Conservation (phyloP, 148 eudicot species). For the Bassia scoparia region DNA sequence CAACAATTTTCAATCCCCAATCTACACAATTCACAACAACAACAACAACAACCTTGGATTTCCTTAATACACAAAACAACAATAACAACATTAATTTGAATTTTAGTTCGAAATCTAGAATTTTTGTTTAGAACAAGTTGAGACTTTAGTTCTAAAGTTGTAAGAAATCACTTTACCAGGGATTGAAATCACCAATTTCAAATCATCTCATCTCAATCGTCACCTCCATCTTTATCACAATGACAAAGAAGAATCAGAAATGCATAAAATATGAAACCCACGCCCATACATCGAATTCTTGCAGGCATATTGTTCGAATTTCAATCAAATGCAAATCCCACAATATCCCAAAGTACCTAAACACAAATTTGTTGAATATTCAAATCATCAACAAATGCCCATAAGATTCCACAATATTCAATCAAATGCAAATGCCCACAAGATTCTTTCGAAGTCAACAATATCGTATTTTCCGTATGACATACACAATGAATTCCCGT, state of each 20-base stretch:
- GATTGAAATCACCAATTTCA: conserved; percentile 29
- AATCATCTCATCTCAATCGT: conserved; percentile 6
- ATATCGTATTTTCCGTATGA: conserved; percentile 25
- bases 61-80: too few relatives aligned
- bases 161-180: conserved; percentile 45
- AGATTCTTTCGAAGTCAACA: conserved; percentile 36
- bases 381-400: too few relatives aligned
- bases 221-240: conserved; percentile 15
- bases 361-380: too few relatives aligned
- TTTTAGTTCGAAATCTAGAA: too few relatives aligned
- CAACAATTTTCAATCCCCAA: too few relatives aligned
- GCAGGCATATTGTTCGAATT: conserved; percentile 25
- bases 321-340: too few relatives aligned
- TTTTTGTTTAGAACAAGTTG: too few relatives aligned
- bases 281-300: conserved; percentile 37
- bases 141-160: conserved; percentile 23
- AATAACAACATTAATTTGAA: too few relatives aligned
- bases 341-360: too few relatives aligned
- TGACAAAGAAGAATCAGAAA: conserved; percentile 37
- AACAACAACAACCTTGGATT: too few relatives aligned
- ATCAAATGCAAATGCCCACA: conserved; percentile 48
- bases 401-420: too few relatives aligned
- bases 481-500: conserved; percentile 55
- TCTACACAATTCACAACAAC: too few relatives aligned
- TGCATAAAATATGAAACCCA: conserved; percentile 33